A percentile compares a stretch with the other conserved stretches of the same genome.
These are phyloP conservation scores for Epichloe bromicola DNA, from an alignment of 2,329 filamentous ascomycete species.

Conservation along the genomic window DNA sequence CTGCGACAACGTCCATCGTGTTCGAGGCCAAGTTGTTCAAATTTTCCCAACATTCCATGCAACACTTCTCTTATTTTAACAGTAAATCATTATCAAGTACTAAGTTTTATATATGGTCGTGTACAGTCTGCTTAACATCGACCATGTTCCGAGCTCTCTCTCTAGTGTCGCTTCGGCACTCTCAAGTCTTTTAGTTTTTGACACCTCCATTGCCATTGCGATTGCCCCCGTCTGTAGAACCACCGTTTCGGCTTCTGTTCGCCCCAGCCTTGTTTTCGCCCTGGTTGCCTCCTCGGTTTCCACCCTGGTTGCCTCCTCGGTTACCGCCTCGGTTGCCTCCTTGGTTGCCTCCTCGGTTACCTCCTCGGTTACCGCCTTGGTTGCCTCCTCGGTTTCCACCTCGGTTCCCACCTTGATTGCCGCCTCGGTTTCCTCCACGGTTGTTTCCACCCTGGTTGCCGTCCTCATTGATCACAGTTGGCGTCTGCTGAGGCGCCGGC, in stretches of 20 bases:
- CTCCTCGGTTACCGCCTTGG: rapidly evolving
- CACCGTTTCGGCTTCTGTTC: neutral
- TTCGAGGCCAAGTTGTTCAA: too few species aligned
- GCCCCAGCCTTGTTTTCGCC: neutral
- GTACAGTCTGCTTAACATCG: neutral
- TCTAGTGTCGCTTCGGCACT: too few species aligned
- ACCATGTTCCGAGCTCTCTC: neutral
- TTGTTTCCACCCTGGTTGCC: conserved; percentile 7
- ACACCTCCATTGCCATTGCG: neutral
- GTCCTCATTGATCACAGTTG: conserved; percentile 8
- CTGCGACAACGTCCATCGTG: too few species aligned
- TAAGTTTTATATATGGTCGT: neutral
- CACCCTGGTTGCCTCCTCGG: neutral
- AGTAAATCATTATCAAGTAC: too few species aligned
- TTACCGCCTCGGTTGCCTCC: neutral
- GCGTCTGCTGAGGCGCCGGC: conserved; percentile 22
- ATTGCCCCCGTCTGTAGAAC: conserved; percentile 3
- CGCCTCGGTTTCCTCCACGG: neutral
- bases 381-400: neutral
- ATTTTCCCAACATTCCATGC: too few species aligned
- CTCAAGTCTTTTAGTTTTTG: neutral
- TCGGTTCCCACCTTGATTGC: neutral
- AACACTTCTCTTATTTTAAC: too few species aligned
- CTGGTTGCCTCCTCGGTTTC: neutral
- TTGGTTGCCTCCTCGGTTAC: neutral